Percentiles rank a stretch among this genome's conserved stretches.
These are phyloP conservation scores for Ambrosia hybrid DNA, from an alignment of 140 eudicot species.

Conservation along the genomic window DNA sequence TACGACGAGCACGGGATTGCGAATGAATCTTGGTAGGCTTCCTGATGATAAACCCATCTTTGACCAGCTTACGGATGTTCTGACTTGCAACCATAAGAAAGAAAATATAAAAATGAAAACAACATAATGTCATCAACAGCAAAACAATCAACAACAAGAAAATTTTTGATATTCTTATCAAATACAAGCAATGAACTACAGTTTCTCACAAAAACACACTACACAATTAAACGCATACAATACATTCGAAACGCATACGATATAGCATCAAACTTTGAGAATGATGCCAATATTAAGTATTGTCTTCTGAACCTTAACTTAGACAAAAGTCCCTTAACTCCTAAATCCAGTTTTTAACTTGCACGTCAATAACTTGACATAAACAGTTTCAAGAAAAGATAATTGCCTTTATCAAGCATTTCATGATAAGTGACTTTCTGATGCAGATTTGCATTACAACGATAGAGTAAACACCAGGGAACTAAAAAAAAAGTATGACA, in stretches of 20 bases:
- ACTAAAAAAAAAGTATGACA: background rate
- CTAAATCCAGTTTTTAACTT: background rate
- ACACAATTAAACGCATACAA: background rate
- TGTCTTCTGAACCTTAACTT: too few species aligned
- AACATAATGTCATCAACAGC: background rate
- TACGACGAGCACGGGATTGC: slow-evolving; percentile 89
- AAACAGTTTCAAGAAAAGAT: slow-evolving; percentile 4
- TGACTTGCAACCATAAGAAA: slow-evolving; percentile 46
- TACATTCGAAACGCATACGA: background rate
- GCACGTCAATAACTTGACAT: background rate
- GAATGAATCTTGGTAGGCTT: slow-evolving; percentile 98
- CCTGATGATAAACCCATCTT: slow-evolving; percentile 95
- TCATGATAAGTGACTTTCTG: background rate
- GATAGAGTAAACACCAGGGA: background rate
- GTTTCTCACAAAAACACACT: background rate
- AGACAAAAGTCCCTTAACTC: too few species aligned
- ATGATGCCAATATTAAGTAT: too few species aligned
- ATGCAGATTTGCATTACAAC: slow-evolving; percentile 1
- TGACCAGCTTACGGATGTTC: slow-evolving; percentile 83
- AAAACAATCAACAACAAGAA: background rate
- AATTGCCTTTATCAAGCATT: background rate
- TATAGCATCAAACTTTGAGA: background rate
- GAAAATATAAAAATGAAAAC: too few species aligned
- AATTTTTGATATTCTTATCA: background rate
- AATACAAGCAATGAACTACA: too few species aligned